phyloP scores from a whole-genome alignment of 176 grass and related monocot genomes.

The Oryza glumipatula region DNA sequence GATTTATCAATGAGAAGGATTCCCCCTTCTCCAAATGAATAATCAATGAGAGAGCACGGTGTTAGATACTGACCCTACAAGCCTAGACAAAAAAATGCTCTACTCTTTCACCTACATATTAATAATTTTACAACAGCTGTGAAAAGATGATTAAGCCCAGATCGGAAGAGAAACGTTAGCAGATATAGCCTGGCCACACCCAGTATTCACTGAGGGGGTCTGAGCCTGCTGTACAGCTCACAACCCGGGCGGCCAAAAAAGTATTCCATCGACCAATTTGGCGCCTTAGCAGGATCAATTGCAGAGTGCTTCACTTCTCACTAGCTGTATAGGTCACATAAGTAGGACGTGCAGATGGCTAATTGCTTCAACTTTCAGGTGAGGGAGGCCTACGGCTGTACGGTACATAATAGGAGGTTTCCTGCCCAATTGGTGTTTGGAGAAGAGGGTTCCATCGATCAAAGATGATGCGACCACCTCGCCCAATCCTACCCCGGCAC shows the following conservation, averaged over 20 bases:
- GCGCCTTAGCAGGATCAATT: conserved; percentile 33
- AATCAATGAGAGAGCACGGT: conserved; percentile 61
- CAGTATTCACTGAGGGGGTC: conserved; percentile 5
- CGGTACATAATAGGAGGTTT: conserved; percentile 40
- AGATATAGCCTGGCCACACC: conserved; percentile 1
- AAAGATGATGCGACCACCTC: conserved; percentile 96
- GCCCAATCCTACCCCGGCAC: conserved; percentile 79
- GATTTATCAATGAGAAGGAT: conserved; percentile 56
- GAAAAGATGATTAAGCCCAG: conserved; percentile 37
- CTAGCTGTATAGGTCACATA: conserved; percentile 40
- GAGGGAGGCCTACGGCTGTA: conserved; percentile 46
- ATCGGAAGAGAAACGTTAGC: conserved; percentile 35
- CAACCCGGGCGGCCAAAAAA: not conserved
- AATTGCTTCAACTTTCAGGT: conserved; percentile 54
- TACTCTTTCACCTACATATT: conserved; percentile 56
- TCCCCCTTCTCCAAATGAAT: conserved; percentile 61
- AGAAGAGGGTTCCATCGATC: conserved; percentile 81
- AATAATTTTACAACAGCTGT: conserved; percentile 54
- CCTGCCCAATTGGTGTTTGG: conserved; percentile 59
- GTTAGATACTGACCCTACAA: conserved; percentile 54
- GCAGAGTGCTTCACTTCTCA: conserved; percentile 20
- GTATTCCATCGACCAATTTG: conserved; percentile 40
- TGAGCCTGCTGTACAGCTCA: not conserved
- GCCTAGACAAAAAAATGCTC: conserved; percentile 55
- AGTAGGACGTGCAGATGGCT: conserved; percentile 29